Conservation (phyloP, 2,329 filamentous ascomycete species). For the Arthrinium phaeospermum region DNA sequence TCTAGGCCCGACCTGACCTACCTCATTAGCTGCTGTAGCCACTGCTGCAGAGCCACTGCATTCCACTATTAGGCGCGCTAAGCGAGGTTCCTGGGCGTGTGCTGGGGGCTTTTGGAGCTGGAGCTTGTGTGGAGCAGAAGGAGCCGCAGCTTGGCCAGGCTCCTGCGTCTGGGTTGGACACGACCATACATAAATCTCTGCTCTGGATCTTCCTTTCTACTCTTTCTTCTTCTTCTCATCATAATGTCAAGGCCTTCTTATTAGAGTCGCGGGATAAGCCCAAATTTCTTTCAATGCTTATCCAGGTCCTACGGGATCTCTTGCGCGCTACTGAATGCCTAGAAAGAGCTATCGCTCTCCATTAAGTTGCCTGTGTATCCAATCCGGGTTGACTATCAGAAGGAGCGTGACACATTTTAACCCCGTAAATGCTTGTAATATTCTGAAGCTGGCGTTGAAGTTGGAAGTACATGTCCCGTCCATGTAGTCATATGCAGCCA, state of each 20-base stretch:
- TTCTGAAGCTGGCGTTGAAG: not conserved
- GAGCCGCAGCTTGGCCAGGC: constrained; percentile 17
- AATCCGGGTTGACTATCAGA: constrained; percentile 45
- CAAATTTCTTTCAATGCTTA: constrained; percentile 75
- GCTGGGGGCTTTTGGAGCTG: not conserved
- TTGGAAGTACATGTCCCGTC: no score
- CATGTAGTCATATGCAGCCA: not conserved
- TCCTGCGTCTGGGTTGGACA: constrained; percentile 21
- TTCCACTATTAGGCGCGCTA: constrained; percentile 17
- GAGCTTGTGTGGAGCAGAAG: constrained; percentile 17
- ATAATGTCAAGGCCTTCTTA: constrained; percentile 87
- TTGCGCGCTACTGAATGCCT: constrained; percentile 97
- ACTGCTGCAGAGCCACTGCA: not conserved
- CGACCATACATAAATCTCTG: constrained; percentile 23
- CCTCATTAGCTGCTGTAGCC: not conserved
- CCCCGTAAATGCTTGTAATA: not conserved
- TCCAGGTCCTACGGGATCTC: constrained; percentile 85
- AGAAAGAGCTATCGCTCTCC: constrained; percentile 79
- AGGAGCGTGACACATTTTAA: constrained; percentile 44
- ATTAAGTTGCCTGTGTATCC: constrained; percentile 66
- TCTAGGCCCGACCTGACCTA: not conserved
- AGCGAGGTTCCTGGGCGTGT: not conserved
- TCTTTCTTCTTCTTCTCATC: constrained; percentile 54
- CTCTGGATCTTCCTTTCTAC: constrained; percentile 41
- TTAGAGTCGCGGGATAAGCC: constrained; percentile 99